These are phyloP conservation scores for Sarocladiaceae sp. DNA, from an alignment of 2,329 filamentous ascomycete species.

Conservation along the genomic window DNA sequence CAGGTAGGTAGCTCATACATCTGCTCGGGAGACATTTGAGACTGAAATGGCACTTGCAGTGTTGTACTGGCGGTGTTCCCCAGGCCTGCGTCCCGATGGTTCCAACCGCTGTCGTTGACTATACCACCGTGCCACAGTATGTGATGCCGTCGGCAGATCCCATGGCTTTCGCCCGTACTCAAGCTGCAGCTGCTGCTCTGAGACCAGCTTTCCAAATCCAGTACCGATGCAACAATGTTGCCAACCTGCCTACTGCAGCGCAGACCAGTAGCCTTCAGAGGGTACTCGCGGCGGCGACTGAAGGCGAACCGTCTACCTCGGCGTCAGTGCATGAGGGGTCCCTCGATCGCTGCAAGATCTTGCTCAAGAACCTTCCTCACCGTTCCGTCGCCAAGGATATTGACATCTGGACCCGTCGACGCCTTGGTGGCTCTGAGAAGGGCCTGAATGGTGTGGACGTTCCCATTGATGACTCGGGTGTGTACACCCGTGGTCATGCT, in stretches of 20 bases:
- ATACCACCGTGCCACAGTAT: background rate
- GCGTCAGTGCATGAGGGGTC: background rate
- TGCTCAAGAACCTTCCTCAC: conserved; percentile 22
- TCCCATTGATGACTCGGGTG: conserved; percentile 14
- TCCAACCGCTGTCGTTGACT: background rate
- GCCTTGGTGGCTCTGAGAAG: conserved; percentile 16
- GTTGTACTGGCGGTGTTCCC: background rate
- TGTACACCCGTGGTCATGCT: conserved; percentile 21
- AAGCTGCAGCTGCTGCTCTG: background rate
- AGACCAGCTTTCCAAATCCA: background rate
- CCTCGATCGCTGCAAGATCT: conserved; percentile 15
- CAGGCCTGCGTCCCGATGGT: background rate
- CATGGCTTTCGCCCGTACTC: no score
- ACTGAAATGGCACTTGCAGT: background rate
- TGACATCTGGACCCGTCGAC: conserved; percentile 22
- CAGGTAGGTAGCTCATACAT: no score
- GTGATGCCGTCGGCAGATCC: background rate
- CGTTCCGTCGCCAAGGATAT: conserved; percentile 19
- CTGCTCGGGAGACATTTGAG: no score
- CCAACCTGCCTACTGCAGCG: no score
- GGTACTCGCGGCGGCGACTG: background rate
- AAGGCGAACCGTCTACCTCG: background rate
- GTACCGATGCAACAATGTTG: no score
- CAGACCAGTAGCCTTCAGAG: background rate
- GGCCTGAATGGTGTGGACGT: conserved; percentile 7